phyloP scores from a whole-genome alignment of 805 yeast genomes.

The Dipodascus geniculatus region DNA sequence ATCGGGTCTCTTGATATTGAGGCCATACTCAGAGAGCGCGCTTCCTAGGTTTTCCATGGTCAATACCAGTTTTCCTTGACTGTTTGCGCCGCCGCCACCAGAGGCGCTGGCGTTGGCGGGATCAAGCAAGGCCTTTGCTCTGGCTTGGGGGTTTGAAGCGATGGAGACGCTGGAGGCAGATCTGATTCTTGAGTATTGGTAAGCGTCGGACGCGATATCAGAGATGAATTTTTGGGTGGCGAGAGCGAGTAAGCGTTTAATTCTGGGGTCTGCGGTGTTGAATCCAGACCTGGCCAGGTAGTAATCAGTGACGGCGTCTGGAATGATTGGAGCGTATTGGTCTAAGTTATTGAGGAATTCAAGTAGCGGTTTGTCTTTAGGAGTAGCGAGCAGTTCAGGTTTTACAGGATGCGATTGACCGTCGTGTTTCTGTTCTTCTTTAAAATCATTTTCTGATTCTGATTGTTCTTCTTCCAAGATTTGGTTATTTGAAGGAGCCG shows the following conservation, averaged over 20 bases:
- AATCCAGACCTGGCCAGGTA: constrained; percentile 80
- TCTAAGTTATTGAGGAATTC: constrained; percentile 85
- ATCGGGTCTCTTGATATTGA: constrained; percentile 84
- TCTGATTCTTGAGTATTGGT: constrained; percentile 86
- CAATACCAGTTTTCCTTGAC: constrained; percentile 66
- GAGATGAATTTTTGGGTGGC: constrained; percentile 94
- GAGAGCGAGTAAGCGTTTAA: constrained; percentile 75
- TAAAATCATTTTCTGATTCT: no score
- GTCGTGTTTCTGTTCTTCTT: not conserved
- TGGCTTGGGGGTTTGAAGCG: constrained; percentile 72
- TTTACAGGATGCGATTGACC: not conserved
- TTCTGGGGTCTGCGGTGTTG: constrained; percentile 62
- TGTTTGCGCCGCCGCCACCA: constrained; percentile 27
- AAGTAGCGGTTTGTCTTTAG: constrained; percentile 33
- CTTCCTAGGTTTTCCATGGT: constrained; percentile 90
- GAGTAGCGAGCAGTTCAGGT: constrained; percentile 4
- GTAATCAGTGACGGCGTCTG: constrained; percentile 92
- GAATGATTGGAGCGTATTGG: constrained; percentile 90
- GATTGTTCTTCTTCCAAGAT: not conserved
- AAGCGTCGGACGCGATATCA: constrained; percentile 93
- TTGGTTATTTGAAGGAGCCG: no score
- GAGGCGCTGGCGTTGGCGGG: constrained; percentile 38
- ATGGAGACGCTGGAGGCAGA: constrained; percentile 80
- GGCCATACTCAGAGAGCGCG: constrained; percentile 86
- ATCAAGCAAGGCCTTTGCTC: constrained; percentile 61